Conservation (phyloP, 1,284 basidiomycete species). For the Pascua sp. region DNA sequence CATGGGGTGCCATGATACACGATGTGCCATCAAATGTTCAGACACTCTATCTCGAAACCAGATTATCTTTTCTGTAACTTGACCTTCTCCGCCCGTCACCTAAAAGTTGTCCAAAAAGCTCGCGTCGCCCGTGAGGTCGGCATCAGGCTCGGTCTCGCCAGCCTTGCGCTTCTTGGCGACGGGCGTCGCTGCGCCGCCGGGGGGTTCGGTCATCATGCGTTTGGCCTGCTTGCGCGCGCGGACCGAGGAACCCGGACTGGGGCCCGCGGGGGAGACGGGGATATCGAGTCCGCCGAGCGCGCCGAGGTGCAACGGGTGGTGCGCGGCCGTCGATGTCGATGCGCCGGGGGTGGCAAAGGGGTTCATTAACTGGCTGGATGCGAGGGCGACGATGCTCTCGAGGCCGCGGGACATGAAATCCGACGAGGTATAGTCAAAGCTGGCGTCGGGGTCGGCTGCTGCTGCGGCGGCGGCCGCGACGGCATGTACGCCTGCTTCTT, state of each 20-base stretch:
- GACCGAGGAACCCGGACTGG: constrained; percentile 27
- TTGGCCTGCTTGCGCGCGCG: constrained; percentile 39
- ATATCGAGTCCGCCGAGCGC: constrained; percentile 5
- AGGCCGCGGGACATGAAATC: constrained; percentile 22
- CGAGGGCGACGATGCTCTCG: constrained; percentile 22
- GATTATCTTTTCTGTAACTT: not conserved
- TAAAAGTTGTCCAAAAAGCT: constrained; percentile 15
- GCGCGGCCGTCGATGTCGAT: not conserved
- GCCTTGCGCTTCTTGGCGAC: constrained; percentile 28
- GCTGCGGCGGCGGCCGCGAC: constrained; percentile 9
- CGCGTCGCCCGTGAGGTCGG: constrained; percentile 17
- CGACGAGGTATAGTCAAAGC: constrained; percentile 21
- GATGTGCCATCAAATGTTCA: too few relatives aligned
- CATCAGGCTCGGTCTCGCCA: constrained; percentile 2
- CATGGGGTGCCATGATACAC: too few relatives aligned
- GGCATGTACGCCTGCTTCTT: constrained; percentile 9
- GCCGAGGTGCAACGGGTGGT: not conserved
- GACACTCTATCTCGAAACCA: too few relatives aligned
- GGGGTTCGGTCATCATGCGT: constrained; percentile 29
- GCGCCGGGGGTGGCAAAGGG: constrained; percentile 10
- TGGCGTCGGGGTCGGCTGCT: constrained; percentile 6
- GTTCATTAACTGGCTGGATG: constrained; percentile 10
- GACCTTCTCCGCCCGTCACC: not conserved
- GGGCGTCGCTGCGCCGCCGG: constrained; percentile 41
- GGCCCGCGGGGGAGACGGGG: constrained; percentile 3